Evolutionary conservation across 208 protist species (phyloP), one percentile per base, ranked within the genome.

Genomic region (Herpetomonas muscarum): DNA sequence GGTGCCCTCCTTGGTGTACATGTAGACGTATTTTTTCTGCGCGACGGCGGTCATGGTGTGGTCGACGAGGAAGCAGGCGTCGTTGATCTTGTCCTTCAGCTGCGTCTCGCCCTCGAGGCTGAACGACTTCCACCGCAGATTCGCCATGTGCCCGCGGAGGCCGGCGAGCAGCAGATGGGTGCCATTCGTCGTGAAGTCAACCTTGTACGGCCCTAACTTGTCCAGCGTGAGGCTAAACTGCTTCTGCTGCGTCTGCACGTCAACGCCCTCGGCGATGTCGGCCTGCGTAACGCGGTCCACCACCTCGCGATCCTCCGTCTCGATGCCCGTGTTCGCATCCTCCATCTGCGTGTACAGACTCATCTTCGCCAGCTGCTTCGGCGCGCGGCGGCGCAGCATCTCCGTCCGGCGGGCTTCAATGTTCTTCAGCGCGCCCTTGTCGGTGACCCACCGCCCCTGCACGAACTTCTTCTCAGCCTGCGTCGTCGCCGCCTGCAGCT

Each of bases 1-100:
- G 12, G 92, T 78, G 28, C 98, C 98, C 28, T 96, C 82, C 48
- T 95, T 92, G 59, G 98, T 98, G 84, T 99, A 99, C 75, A 99
- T 98, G 81, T 98, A 99, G 13, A 98, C 87, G 68, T 98, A 98
- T 74, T 98, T 98, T 64, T 98, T 98, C 89, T 99, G 98, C 24
- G 98, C 98, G 13, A 98, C 92, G 5, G 98, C 98, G 48, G 97
- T 94, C 90, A 99, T 97, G 36, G 92, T 96, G 67, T 99, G 93
- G 60, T 99, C 97, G 54, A 99, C 90, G 28, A 99, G 84, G 59
- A 98, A 99, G 42, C 85, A 79, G 28, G 97, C 91, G 59, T 98
- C 97, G 46, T 79, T 86, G 48, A 97, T 70, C 17, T 89, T 87
- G 63, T 99, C 96, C 69, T 94, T 81, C 12, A 98, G 78, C 55